Percentiles rank a stretch among this genome's conserved stretches.
phyloP scores from a whole-genome alignment of 73 alveolate species.

The Chromera velia region DNA sequence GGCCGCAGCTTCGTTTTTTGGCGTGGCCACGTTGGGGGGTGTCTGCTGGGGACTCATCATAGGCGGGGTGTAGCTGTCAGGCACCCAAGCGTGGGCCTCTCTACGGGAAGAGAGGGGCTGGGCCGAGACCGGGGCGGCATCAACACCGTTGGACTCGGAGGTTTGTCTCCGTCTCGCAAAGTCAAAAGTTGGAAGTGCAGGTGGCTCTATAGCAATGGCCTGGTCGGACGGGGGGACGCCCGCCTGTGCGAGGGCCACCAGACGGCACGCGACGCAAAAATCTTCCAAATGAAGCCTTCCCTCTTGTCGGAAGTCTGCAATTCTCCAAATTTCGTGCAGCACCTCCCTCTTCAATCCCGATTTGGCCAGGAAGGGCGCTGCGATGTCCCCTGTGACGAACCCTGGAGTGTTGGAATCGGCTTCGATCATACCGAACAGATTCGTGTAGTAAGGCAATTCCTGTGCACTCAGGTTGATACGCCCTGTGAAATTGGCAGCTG shows the following conservation, averaged over 20 bases:
- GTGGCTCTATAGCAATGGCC: constrained; percentile 55
- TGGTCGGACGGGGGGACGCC: constrained; percentile 69
- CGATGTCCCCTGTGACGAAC: constrained; percentile 68
- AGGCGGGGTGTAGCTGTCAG: no score
- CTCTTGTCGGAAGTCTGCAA: constrained; percentile 60
- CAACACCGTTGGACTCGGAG: no score
- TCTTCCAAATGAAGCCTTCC: constrained; percentile 69
- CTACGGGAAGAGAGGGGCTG: no score
- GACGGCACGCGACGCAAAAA: constrained; percentile 75
- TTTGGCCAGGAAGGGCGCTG: constrained; percentile 73
- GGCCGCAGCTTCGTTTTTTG: no score
- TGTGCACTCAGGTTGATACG: background rate
- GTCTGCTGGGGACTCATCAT: no score
- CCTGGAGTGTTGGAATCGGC: constrained; percentile 61
- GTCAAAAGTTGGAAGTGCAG: constrained; percentile 65
- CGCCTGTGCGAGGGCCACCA: constrained; percentile 83
- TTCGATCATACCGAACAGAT: constrained; percentile 27
- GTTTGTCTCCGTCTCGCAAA: constrained; percentile 17
- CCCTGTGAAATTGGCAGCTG: background rate
- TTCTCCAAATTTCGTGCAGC: constrained; percentile 64
- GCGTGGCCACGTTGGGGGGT: no score
- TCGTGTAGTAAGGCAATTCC: background rate
- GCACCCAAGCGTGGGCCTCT: no score
- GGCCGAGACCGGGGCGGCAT: no score
- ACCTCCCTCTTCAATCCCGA: constrained; percentile 66